Conservation (phyloP, 805 yeast species). For the Naumovozyma castellii region DNA sequence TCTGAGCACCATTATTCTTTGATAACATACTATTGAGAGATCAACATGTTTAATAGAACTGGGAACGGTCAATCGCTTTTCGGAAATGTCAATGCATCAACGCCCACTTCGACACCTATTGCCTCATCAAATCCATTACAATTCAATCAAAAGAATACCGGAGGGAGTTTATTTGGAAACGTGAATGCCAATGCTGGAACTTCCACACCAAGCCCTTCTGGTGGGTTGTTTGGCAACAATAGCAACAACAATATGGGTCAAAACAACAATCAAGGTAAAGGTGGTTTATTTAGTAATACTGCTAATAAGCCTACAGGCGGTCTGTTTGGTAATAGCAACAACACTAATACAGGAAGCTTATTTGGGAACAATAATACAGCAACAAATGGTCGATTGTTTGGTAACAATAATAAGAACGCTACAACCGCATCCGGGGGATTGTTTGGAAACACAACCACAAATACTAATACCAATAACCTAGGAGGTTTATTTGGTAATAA, state of each 20-base stretch:
- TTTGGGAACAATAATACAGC: neutral
- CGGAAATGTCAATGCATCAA: conserved; percentile 23
- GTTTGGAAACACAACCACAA: conserved; percentile 7
- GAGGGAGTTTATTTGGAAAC: conserved; percentile 18
- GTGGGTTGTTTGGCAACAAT: conserved; percentile 25
- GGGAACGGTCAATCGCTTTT: conserved; percentile 20
- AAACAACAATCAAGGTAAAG: conserved; percentile 3
- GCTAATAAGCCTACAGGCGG: conserved; percentile 4
- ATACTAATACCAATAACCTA: conserved; percentile 10
- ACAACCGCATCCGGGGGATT: conserved; percentile 19
- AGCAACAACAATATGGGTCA: neutral
- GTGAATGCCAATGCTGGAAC: conserved; percentile 12
- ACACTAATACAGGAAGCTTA: neutral
- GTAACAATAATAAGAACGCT: conserved; percentile 9
- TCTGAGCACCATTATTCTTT: too few species aligned
- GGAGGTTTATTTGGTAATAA: conserved; percentile 13
- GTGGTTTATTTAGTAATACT: conserved; percentile 6
- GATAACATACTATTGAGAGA: neutral
- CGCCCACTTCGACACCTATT: conserved; percentile 27
- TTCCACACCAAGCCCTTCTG: conserved; percentile 25
- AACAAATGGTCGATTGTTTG: conserved; percentile 11
- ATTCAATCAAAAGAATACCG: conserved; percentile 16
- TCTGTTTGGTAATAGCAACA: conserved; percentile 20
- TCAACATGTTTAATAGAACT: conserved; percentile 8
- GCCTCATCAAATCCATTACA: conserved; percentile 16